Evolutionary conservation across 2,329 filamentous ascomycete species (phyloP), one percentile per base, ranked within the genome.

Genomic region (Fusarium annulatum): DNA sequence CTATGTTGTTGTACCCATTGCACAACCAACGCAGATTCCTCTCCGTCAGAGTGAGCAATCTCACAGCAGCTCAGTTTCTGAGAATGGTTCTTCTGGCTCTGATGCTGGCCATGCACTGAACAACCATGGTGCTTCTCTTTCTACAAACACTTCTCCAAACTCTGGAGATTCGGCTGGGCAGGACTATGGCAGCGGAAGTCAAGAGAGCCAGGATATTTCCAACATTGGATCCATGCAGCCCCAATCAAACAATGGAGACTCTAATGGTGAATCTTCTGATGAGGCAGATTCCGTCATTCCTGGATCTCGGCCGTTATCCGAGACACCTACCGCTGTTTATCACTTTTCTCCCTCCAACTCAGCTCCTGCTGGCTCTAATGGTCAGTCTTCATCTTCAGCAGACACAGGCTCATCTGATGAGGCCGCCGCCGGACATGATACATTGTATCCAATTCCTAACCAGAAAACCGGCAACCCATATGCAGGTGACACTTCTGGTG

Each of bases 391-490:
- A 3, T 41, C 51, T 28, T 9, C 51, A n/a, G 7, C 14, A 28
- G 55, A 5, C 2, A 18, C 48, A 61, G 9, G 14, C 18, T 34
- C 58, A 7, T 55, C 48, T 36, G 48, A 43, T 4, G 6, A n/a
- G 1, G 19, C 10, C 18, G 11, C n/a, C 7, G 2, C 30, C 0
- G 38, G n/a, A 19, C n/a, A 16, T 3, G n/a, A 34, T 0, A 14
- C 38, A 14, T 3, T 26, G 26, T 26, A 16, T n/a, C 30, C 30
- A 3, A 19, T n/a, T 42, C 15, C 28, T 1, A 55, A 36, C 39
- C 38, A 42, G 19, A 43, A 42, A 7, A 1, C 30, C 23, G 8
- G 21, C n/a, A 34, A 16, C 1, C 14, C 36, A 26, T 36, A 21
- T 26, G 23, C 23, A 28, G 38, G 18, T 2, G 18, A 41, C 30